Evolutionary conservation across 805 yeast genomes (phyloP).

Genomic region (Tetrapisispora taiwanensis): DNA sequence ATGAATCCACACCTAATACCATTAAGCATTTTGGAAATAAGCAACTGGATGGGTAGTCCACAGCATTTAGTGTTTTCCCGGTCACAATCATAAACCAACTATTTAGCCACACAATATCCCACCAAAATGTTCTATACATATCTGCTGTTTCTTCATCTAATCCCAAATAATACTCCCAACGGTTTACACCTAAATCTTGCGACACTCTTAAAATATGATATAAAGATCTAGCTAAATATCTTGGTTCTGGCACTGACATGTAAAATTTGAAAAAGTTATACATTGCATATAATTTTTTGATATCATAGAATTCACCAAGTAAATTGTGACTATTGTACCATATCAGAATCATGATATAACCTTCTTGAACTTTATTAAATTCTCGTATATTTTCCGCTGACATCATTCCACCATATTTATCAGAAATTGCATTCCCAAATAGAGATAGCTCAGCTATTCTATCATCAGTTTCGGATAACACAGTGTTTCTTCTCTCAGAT

Average conservation of each 20-base stretch:
- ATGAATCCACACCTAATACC: slow-evolving; percentile 8
- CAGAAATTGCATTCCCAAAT: neutral
- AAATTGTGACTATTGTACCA: neutral
- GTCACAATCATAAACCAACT: slow-evolving; percentile 8
- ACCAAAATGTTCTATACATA: slow-evolving; percentile 9
- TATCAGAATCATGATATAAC: neutral
- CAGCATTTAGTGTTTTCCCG: slow-evolving; percentile 8
- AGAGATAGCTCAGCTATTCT: neutral
- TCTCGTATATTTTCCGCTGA: neutral
- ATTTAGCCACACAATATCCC: slow-evolving; percentile 16
- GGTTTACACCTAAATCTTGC: slow-evolving; percentile 2
- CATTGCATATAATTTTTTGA: neutral
- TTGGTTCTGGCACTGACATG: slow-evolving; percentile 2
- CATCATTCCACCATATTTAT: neutral
- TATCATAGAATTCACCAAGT: neutral
- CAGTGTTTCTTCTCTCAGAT: neutral
- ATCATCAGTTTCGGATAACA: neutral
- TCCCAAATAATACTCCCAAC: slow-evolving; percentile 15
- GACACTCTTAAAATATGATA: neutral
- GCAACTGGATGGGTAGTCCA: slow-evolving; percentile 5
- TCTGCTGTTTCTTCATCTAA: slow-evolving; percentile 8
- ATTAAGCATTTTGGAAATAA: slow-evolving; percentile 10
- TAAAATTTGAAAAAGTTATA: neutral
- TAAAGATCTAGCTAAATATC: neutral
- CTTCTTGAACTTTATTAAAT: neutral